Conservation (phyloP, 306 rosid species). For the Ormosia emarginata region DNA sequence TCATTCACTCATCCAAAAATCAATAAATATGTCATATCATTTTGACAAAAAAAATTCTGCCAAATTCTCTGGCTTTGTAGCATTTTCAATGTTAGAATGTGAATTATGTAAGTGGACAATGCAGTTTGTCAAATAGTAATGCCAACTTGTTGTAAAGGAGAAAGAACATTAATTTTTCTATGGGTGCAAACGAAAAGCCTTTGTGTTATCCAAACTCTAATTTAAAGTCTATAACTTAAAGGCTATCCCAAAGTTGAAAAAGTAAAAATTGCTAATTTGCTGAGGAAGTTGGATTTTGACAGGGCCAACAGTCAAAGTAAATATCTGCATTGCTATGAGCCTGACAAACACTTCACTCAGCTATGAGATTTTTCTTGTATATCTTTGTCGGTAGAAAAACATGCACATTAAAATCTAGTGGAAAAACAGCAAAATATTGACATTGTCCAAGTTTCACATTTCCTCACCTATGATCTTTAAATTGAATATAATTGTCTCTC, state of each 20-base stretch:
- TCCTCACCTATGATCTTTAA: neutral
- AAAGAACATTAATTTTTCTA: neutral
- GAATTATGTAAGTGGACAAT: neutral
- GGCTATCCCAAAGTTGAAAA: neutral
- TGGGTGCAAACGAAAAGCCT: neutral
- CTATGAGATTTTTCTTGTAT: neutral
- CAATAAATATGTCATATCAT: no score
- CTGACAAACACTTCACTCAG: neutral
- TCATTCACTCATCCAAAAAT: no score
- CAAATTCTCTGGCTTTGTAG: no score
- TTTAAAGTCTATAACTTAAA: no score
- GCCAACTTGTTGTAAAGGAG: neutral
- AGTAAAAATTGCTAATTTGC: neutral
- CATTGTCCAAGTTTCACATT: neutral
- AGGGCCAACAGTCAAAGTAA: neutral
- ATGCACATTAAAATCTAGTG: neutral
- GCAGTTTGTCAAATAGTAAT: constrained; percentile 12
- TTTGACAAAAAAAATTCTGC: no score
- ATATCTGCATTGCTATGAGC: no score
- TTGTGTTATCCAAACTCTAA: neutral
- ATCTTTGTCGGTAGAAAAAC: neutral
- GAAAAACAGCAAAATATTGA: neutral
- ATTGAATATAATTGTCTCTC: neutral
- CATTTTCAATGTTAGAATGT: neutral
- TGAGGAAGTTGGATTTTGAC: neutral